A percentile compares a stretch with the other conserved stretches of the same genome.
phyloP scores from a whole-genome alignment of 768 basidiomycete species.

The Leccinum boreale region DNA sequence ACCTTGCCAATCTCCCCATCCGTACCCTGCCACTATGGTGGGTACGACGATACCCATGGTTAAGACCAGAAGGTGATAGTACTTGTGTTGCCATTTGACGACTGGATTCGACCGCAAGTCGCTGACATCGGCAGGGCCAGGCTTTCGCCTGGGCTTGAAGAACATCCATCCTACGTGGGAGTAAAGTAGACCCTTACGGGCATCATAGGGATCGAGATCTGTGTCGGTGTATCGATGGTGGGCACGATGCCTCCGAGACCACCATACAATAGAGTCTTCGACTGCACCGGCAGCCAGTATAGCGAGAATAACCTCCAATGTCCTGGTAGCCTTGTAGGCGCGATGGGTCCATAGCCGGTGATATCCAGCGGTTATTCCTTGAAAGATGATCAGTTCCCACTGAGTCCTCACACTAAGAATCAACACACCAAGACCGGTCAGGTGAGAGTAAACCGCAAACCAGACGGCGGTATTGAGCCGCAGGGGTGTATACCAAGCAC shows the following conservation, averaged over 20 bases:
- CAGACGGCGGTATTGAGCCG: not conserved
- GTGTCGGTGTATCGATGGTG: slow-evolving; percentile 96
- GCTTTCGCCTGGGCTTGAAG: slow-evolving; percentile 79
- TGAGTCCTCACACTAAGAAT: not conserved
- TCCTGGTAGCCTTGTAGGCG: slow-evolving; percentile 82
- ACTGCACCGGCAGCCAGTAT: slow-evolving; percentile 84
- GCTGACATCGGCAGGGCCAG: slow-evolving; percentile 81
- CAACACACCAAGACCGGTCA: slow-evolving; percentile 70
- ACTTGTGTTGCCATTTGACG: slow-evolving; percentile 79
- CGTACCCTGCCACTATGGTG: slow-evolving; percentile 35
- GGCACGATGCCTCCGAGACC: slow-evolving; percentile 92
- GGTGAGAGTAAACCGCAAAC: slow-evolving; percentile 45
- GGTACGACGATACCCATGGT: slow-evolving; percentile 67
- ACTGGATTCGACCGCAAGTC: slow-evolving; percentile 76
- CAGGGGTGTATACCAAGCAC: slow-evolving; percentile 5
- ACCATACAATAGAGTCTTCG: slow-evolving; percentile 96
- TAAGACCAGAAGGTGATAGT: slow-evolving; percentile 66
- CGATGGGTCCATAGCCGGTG: slow-evolving; percentile 95
- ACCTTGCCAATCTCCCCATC: slow-evolving; percentile 26
- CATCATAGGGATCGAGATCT: slow-evolving; percentile 90
- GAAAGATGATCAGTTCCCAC: not conserved
- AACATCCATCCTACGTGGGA: slow-evolving; percentile 90
- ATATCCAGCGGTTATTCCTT: slow-evolving; percentile 85
- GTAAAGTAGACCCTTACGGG: slow-evolving; percentile 79
- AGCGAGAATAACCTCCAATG: slow-evolving; percentile 81